A percentile compares a stretch with the other conserved stretches of the same genome.
phyloP scores from a whole-genome alignment of 2,329 filamentous ascomycete species.

The Colletotrichum sp. region DNA sequence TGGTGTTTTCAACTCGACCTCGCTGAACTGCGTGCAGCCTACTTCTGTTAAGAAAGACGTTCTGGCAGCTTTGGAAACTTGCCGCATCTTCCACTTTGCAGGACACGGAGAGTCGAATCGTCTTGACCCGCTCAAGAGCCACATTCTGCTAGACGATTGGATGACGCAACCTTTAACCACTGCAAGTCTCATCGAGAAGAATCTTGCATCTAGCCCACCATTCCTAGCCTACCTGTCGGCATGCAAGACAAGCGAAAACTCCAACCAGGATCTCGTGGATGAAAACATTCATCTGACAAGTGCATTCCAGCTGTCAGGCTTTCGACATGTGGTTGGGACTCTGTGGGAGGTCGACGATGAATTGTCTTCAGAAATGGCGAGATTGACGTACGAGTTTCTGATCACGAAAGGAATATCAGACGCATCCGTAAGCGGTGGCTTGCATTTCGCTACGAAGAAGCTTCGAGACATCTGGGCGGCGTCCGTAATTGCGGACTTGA shows the following conservation, averaged over 20 bases:
- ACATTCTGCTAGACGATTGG: slow-evolving; percentile 11
- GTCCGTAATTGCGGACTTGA: neutral
- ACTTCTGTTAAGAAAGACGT: slow-evolving; percentile 24
- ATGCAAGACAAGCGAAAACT: slow-evolving; percentile 33
- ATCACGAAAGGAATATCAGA: neutral
- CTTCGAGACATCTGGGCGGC: neutral
- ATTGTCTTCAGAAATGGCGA: slow-evolving; percentile 33
- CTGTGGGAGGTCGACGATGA: slow-evolving; percentile 34
- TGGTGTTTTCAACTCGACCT: slow-evolving; percentile 1
- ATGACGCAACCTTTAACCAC: slow-evolving; percentile 13
- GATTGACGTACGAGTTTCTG: slow-evolving; percentile 26
- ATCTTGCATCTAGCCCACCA: slow-evolving; percentile 18
- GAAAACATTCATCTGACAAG: slow-evolving; percentile 33
- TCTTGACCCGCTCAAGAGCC: slow-evolving; percentile 14
- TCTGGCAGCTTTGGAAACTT: slow-evolving; percentile 24
- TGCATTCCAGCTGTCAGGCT: slow-evolving; percentile 42
- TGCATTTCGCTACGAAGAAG: neutral
- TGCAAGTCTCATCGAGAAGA: slow-evolving; percentile 11
- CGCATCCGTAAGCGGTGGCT: neutral
- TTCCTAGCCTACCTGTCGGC: slow-evolving; percentile 45
- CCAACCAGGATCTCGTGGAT: slow-evolving; percentile 29
- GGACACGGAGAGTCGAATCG: slow-evolving; percentile 33
- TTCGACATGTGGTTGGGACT: slow-evolving; percentile 35
- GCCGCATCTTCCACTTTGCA: slow-evolving; percentile 46
- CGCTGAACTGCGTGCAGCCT: neutral